Evolutionary conservation across 768 basidiomycete genomes (phyloP).

Genomic region (Harrya chromipes): DNA sequence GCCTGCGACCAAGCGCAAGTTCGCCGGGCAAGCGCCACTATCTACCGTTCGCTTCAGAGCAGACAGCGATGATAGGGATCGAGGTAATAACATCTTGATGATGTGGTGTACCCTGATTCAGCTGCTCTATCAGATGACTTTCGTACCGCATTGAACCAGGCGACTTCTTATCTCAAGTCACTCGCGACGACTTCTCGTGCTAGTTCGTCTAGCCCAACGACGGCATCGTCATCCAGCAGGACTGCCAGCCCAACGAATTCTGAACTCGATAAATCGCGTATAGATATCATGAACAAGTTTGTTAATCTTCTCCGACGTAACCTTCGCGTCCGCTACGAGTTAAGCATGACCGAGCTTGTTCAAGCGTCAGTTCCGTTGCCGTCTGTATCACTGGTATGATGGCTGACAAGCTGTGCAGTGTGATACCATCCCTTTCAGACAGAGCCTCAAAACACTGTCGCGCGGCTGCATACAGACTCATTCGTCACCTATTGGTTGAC

Average conservation of each 20-base stretch:
- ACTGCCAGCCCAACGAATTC: constrained; percentile 30
- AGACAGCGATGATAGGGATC: constrained; percentile 35
- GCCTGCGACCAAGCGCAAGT: constrained; percentile 30
- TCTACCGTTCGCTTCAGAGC: constrained; percentile 27
- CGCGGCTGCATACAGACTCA: constrained; percentile 77
- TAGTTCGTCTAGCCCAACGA: constrained; percentile 30
- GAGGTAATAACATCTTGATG: constrained; percentile 23
- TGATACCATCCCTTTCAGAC: constrained; percentile 79
- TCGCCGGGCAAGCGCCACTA: constrained; percentile 33
- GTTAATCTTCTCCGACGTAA: constrained; percentile 65
- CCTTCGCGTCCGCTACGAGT: constrained; percentile 71
- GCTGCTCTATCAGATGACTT: constrained; percentile 57
- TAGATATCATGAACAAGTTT: constrained; percentile 63
- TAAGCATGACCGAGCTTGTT: constrained; percentile 67
- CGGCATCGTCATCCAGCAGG: constrained; percentile 39
- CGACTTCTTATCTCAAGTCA: constrained; percentile 54
- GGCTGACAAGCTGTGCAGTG: constrained; percentile 35
- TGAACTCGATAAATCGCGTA: constrained; percentile 52
- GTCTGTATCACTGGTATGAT: not conserved
- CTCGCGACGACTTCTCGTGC: constrained; percentile 46
- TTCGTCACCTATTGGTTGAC: constrained; percentile 78
- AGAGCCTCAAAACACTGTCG: constrained; percentile 66
- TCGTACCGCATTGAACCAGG: constrained; percentile 65
- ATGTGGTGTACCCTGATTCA: not conserved
- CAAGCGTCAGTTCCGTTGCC: constrained; percentile 54